phyloP scores from a whole-genome alignment of 331 rosid genomes.

The Arachis monticola region DNA sequence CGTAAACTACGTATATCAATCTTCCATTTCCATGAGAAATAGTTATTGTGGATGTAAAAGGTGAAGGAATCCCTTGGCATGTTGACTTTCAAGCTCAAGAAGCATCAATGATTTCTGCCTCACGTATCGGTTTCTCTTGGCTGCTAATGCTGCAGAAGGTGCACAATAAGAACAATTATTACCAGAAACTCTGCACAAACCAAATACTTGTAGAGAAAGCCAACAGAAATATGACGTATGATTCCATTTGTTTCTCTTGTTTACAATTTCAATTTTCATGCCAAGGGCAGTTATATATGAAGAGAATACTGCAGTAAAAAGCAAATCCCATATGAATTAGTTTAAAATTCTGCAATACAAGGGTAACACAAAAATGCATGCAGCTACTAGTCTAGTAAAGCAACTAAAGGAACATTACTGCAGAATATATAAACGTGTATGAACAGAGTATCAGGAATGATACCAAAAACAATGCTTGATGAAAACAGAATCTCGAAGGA shows the following conservation, averaged over 20 bases:
- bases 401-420: too few species aligned
- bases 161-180: constrained; percentile 20
- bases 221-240: background rate
- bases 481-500: constrained; percentile 23
- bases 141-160: constrained; percentile 72
- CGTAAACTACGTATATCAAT: constrained; percentile 34
- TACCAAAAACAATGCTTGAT: background rate
- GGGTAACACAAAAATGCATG: constrained; percentile 26
- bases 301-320: constrained; percentile 2
- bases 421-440: background rate
- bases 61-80: constrained; percentile 85
- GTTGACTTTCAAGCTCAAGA: constrained; percentile 96
- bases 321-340: background rate
- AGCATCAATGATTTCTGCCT: constrained; percentile 93
- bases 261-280: constrained; percentile 12
- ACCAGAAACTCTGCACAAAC: background rate
- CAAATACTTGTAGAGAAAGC: background rate
- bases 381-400: too few species aligned
- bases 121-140: constrained; percentile 86
- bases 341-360: background rate
- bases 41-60: constrained; percentile 55
- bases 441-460: background rate
- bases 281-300: background rate
- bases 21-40: constrained; percentile 18
- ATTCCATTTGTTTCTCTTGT: constrained; percentile 1